These are phyloP conservation scores for Boletus fagicola DNA, from an alignment of 768 basidiomycete genomes.

Conservation along the genomic window DNA sequence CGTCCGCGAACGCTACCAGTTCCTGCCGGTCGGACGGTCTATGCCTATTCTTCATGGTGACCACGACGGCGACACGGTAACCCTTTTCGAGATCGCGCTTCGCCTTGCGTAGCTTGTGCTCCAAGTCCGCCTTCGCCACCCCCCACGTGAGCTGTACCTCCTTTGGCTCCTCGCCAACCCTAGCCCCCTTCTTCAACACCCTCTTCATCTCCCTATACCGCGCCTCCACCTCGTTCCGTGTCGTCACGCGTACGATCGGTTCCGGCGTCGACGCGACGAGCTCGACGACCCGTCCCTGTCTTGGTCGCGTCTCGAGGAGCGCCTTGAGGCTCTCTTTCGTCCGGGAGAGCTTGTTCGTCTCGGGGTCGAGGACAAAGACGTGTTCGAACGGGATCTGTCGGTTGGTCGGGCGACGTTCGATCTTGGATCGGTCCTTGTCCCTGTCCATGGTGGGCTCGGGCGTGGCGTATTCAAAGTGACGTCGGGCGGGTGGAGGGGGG, in stretches of 20 bases:
- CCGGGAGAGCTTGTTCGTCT: conserved; percentile 39
- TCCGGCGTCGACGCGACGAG: conserved; percentile 48
- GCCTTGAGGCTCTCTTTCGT: conserved; percentile 34
- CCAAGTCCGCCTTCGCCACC: conserved; percentile 54
- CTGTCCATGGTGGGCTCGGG: neutral
- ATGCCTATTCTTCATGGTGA: conserved; percentile 49
- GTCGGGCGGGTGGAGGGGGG: conserved; percentile 16
- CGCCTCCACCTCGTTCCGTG: conserved; percentile 42
- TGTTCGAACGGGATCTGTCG: conserved; percentile 41
- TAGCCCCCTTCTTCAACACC: conserved; percentile 33
- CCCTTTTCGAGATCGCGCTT: conserved; percentile 60
- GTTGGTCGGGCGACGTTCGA: conserved; percentile 26
- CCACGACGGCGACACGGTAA: conserved; percentile 52
- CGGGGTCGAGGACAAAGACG: conserved; percentile 50
- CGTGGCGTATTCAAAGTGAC: conserved; percentile 3
- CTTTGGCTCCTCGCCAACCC: conserved; percentile 43
- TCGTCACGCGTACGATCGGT: conserved; percentile 61
- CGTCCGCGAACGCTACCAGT: conserved; percentile 45
- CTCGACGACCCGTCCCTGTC: conserved; percentile 40
- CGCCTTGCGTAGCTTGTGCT: conserved; percentile 63
- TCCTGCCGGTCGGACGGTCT: conserved; percentile 36
- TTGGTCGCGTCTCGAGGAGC: conserved; percentile 43
- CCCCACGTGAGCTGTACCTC: conserved; percentile 75
- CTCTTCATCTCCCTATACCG: conserved; percentile 38
- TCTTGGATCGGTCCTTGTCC: neutral